A percentile compares a stretch with the other conserved stretches of the same genome.
These are phyloP conservation scores for Akanthomyces dipterigenus DNA, from an alignment of 2,329 filamentous ascomycete genomes.

Conservation along the genomic window DNA sequence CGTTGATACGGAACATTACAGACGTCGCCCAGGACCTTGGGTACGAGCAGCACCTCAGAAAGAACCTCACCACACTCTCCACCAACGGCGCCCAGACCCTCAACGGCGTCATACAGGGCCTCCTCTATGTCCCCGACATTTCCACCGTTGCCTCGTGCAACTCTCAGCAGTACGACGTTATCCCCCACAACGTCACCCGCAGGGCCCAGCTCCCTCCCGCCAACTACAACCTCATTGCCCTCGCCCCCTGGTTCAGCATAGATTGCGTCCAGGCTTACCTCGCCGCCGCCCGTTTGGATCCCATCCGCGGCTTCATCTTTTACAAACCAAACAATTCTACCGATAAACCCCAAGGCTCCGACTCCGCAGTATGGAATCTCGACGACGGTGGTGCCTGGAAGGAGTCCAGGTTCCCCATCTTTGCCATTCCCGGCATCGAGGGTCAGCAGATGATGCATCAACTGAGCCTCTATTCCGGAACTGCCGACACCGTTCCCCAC, in stretches of 20 bases:
- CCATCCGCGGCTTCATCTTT: conserved; percentile 57
- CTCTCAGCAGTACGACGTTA: conserved; percentile 53
- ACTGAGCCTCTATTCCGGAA: conserved; percentile 70
- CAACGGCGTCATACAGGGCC: conserved; percentile 62
- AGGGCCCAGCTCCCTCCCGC: conserved; percentile 59
- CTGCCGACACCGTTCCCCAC: conserved; percentile 55
- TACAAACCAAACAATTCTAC: conserved; percentile 52
- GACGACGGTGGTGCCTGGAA: conserved; percentile 67
- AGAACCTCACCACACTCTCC: conserved; percentile 70
- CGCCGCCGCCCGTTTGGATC: conserved; percentile 48
- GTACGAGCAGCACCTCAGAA: conserved; percentile 43
- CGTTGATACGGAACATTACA: conserved; percentile 51
- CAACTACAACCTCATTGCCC: conserved; percentile 68
- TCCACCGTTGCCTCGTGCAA: conserved; percentile 52
- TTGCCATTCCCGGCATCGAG: conserved; percentile 64
- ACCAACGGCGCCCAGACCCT: conserved; percentile 54
- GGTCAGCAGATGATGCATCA: conserved; percentile 65
- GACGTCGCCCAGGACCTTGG: conserved; percentile 45
- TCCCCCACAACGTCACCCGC: conserved; percentile 71
- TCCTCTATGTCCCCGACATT: conserved; percentile 80
- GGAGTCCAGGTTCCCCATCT: conserved; percentile 69
- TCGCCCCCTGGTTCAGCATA: conserved; percentile 78
- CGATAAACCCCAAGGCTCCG: conserved; percentile 56
- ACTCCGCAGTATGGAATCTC: conserved; percentile 63
- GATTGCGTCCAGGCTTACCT: conserved; percentile 72